Base-by-base conservation (phyloP, 139 green algal species). In the Ettlia oleoabundans region DNA sequence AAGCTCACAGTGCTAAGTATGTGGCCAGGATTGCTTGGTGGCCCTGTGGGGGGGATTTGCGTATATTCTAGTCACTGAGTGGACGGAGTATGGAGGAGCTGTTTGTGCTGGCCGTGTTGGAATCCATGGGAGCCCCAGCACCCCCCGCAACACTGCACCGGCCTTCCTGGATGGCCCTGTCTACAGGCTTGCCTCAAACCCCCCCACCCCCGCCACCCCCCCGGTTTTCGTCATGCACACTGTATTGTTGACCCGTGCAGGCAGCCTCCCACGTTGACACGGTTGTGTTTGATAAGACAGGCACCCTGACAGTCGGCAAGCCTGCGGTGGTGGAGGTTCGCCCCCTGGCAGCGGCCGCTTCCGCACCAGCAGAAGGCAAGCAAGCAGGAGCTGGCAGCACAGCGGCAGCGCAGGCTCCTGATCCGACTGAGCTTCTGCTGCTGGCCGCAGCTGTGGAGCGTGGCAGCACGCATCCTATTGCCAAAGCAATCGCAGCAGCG, bases 271-370 rank as follows among this genome's bases (percentile, higher is more conserved):
- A 93, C 32, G 84, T 97, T 4, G 91, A 97, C 86, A 95, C 91
- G 1, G 90, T 98, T 7, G 89, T 98, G 28, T 96, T 98, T 83
- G 96, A 99, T 87, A 99, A 99, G 90, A 99, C 96, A 0, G 96
- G 96, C 61, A 99, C 95, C 1, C 86, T 99, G 5, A 99, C 96
- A 5, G 40, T 71, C 0, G 96, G 96, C 53, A 88, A 87, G 63
- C 96, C 96, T 2, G 82, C 84, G 3, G 90, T 98, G 35, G 87
- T 80, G 19, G 42, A 42, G 15, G 76, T 92, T 38, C 75, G 75
- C 15, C 58, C 75, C 28, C 28, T 53, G 32, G 13, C 77, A n/a
- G 28, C 71, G n/a, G 69, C 76, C 15, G 21, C 62, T 24, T 21
- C 64, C 33, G n/a, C 35, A 58, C 33, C 67, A 63, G 69, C 33